A percentile compares a stretch with the other conserved stretches of the same genome.
Conservation (phyloP, 805 yeast genomes). For the Zygosaccharomyces pseudorouxii region DNA sequence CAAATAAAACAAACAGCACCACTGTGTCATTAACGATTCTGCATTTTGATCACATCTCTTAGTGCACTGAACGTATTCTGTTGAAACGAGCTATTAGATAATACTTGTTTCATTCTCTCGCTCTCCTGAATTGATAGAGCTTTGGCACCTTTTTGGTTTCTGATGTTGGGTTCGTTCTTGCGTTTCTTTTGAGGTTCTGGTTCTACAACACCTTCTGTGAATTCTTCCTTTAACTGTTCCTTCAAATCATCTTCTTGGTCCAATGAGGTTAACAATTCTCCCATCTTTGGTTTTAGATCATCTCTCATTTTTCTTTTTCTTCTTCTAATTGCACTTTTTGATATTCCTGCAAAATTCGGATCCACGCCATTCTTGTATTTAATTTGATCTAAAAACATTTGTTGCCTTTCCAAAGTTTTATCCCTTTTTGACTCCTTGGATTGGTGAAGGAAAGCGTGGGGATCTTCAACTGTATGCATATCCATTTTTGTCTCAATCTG, state of each 20-base stretch:
- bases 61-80: slow-evolving; percentile 61
- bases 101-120: slow-evolving; percentile 51
- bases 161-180: slow-evolving; percentile 49
- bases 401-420: slow-evolving; percentile 40
- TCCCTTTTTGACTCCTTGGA: slow-evolving; percentile 51
- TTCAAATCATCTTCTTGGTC: slow-evolving; percentile 29
- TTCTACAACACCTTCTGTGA: neutral
- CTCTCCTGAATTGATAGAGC: slow-evolving; percentile 55
- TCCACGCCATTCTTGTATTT: slow-evolving; percentile 17
- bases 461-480: slow-evolving; percentile 21
- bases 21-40: slow-evolving; percentile 13
- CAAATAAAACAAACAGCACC: neutral
- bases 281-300: slow-evolving; percentile 61
- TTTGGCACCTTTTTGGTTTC: slow-evolving; percentile 50
- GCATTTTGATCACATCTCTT: slow-evolving; percentile 49
- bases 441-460: slow-evolving; percentile 48
- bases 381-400: slow-evolving; percentile 32
- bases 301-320: slow-evolving; percentile 60
- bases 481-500: slow-evolving; percentile 8
- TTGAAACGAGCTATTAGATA: slow-evolving; percentile 52
- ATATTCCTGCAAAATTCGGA: slow-evolving; percentile 44
- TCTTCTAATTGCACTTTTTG: slow-evolving; percentile 62
- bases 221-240: neutral
- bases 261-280: slow-evolving; percentile 54
- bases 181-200: slow-evolving; percentile 24